Base-by-base conservation (phyloP, 495 filamentous ascomycete species). In the Tetracladium setigerum region DNA sequence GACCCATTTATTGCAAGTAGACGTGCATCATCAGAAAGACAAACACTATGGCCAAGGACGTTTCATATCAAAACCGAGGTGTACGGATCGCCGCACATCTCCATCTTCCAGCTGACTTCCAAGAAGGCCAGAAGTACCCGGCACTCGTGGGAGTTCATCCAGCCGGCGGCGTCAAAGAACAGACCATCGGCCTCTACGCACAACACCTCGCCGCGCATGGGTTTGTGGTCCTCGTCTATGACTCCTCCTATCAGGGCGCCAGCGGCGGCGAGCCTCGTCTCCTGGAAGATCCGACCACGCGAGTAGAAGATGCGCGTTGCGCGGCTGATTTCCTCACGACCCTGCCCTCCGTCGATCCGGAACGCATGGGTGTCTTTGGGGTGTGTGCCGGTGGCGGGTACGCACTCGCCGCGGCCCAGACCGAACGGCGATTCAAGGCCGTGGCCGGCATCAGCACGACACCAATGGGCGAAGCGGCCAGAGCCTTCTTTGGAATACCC, bases 351-450 rank as follows among this genome's bases (percentile, higher is more conserved):
- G 62, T 70, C 18, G 58, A 70, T 41, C 16, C 48, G 1, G 43
- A 56, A 8, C 45, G 52, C 5, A 69, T 72, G 30, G 68, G 68
- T 6, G 64, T 55, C 0, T 52, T 72, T 1, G 67, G 68, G 7
- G 64, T 72, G 31, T 72, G 67, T 50, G 68, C 59, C 2, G 58
- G 58, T 6, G 67, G 67, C 4, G 66, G 64, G 6, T 69, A 67
- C 44, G 55, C 53, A 0, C 45, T 55, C 6, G 64, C 45, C 35
- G 66, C 69, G 0, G 59, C 67, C 12, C 61, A 67, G 49, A 58
- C 64, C 0, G 67, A 72, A 35, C 8, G 19, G 4, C 62, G 69
- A 16, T 65, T 72, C 47, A 64, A 61, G 32, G 67, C 67, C 8
- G 22, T 63, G 8, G 68, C 63, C 1, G 65, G 65, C 5, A 22